Conservation (phyloP, 1,284 basidiomycete species). For the Pascua sp. region DNA sequence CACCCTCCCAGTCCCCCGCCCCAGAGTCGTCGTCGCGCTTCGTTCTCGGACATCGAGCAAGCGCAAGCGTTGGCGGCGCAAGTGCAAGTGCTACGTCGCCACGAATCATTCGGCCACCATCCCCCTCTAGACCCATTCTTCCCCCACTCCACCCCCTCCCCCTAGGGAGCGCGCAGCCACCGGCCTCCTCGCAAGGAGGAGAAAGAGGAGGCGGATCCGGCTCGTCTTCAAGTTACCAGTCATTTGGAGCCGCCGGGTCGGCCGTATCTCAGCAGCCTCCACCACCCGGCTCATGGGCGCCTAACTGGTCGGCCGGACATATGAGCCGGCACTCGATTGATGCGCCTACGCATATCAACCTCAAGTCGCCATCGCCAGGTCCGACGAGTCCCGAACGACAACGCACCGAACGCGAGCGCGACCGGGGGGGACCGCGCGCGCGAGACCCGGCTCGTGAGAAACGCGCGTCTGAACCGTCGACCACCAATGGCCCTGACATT, state of each 20-base stretch:
- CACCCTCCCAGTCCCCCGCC: conserved; percentile 4
- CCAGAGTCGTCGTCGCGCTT: background rate
- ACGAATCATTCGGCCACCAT: conserved; percentile 15
- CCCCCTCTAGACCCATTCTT: conserved; percentile 11
- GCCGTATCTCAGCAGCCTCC: background rate
- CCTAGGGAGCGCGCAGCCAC: background rate
- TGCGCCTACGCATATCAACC: conserved; percentile 6
- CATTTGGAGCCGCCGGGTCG: background rate
- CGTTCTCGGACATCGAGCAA: no score
- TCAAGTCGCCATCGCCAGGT: conserved; percentile 16
- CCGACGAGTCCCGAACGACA: conserved; percentile 9
- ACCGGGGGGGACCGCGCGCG: conserved; percentile 3
- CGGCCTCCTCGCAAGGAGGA: background rate
- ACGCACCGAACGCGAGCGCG: conserved; percentile 2
- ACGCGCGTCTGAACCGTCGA: conserved; percentile 3
- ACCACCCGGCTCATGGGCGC: conserved; percentile 6
- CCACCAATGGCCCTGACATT: conserved; percentile 7
- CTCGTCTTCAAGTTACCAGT: conserved; percentile 1
- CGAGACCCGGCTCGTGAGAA: conserved; percentile 2
- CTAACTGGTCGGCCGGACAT: conserved; percentile 14
- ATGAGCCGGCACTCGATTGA: conserved; percentile 17
- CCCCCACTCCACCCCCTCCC: conserved; percentile 17
- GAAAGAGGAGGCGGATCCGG: background rate
- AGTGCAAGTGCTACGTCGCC: conserved; percentile 9
- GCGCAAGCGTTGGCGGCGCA: background rate